Conservation (phyloP, 805 yeast genomes). For the Candida adriatica region DNA sequence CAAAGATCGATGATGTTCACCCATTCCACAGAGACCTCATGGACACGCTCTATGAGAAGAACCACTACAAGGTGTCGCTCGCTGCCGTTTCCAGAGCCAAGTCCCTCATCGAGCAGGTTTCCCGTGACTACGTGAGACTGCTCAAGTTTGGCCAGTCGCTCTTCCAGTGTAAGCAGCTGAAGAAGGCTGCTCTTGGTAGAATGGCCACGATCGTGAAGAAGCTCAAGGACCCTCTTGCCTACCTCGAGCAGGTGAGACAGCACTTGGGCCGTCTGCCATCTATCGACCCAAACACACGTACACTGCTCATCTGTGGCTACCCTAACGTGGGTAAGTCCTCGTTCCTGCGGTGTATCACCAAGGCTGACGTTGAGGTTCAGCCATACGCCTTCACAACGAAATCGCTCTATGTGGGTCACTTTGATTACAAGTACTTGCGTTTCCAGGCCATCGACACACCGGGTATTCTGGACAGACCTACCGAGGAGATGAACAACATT, state of each 20-base stretch:
- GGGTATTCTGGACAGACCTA: conserved; percentile 96
- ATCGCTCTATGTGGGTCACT: conserved; percentile 95
- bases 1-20: conserved; percentile 94
- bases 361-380: conserved; percentile 98
- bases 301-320: conserved; percentile 94
- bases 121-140: conserved; percentile 90
- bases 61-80: conserved; percentile 93
- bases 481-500: conserved; percentile 99
- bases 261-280: conserved; percentile 97
- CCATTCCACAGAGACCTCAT: conserved; percentile 97
- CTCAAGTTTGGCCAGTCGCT: conserved; percentile 96
- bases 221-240: conserved; percentile 86
- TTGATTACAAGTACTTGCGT: conserved; percentile 94
- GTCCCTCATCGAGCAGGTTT: conserved; percentile 88
- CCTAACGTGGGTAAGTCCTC: conserved; percentile 99
- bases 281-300: conserved; percentile 98
- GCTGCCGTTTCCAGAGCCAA: conserved; percentile 94
- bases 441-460: conserved; percentile 99
- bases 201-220: conserved; percentile 98
- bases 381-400: conserved; percentile 99
- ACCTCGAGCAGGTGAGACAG: conserved; percentile 97
- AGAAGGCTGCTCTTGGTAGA: conserved; percentile 98
- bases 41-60: conserved; percentile 97
- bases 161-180: conserved; percentile 97
- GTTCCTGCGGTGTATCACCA: conserved; percentile 85